Percentiles rank a stretch among this genome's conserved stretches.
Evolutionary conservation across 352 stramenopile genomes (phyloP).

Genomic region (Thalassiosira pacifica): DNA sequence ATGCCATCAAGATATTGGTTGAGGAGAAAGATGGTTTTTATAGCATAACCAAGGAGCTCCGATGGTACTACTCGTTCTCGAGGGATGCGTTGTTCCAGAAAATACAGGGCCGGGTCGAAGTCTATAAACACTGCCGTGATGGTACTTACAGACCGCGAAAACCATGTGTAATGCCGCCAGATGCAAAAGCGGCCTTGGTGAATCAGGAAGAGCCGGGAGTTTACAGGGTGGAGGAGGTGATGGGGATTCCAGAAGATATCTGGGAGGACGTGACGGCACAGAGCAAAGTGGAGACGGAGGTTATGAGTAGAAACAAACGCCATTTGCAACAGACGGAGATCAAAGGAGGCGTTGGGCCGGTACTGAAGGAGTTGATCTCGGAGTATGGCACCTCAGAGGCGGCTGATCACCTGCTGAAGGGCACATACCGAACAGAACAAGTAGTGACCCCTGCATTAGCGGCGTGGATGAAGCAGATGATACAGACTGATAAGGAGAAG

Average conservation of each 20-base stretch:
- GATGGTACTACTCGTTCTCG: neutral
- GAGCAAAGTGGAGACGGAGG: conserved; percentile 13
- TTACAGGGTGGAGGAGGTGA: neutral
- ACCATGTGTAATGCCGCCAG: neutral
- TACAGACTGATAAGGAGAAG: neutral
- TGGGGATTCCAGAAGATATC: neutral
- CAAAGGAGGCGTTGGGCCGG: conserved; percentile 1
- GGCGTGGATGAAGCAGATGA: conserved; percentile 5
- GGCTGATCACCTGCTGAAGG: neutral
- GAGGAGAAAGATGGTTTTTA: neutral
- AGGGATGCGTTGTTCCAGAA: neutral
- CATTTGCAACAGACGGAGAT: conserved; percentile 43
- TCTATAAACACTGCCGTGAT: neutral
- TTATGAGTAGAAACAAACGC: conserved; percentile 26
- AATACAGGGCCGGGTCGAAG: neutral
- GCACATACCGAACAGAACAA: neutral
- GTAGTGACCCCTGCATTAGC: neutral
- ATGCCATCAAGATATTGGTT: neutral
- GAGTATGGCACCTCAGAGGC: neutral
- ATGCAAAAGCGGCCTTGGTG: neutral
- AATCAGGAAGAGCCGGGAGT: neutral
- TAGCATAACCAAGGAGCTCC: neutral
- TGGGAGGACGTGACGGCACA: conserved; percentile 20
- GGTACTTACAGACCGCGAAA: neutral
- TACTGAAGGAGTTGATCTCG: neutral